Base-by-base conservation (phyloP, 2,329 filamentous ascomycete species). In the Chaetomiaceae sp. region DNA sequence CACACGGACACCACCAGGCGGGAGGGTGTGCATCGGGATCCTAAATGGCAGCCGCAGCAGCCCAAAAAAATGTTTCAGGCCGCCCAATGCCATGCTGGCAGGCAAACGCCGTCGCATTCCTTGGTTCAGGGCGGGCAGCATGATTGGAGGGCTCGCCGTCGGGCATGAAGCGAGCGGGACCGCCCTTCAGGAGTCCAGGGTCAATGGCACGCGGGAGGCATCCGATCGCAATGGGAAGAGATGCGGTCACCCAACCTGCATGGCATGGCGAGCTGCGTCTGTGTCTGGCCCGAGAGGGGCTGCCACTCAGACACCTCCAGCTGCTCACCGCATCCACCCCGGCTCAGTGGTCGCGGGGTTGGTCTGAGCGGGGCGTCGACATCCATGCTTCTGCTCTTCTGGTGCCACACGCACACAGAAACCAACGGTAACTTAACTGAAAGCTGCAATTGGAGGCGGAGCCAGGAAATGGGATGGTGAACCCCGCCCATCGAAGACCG, bases 91-190 rank as follows among this genome's bases (percentile, higher is more conserved):
- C 37, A 38, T 33, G 31, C 33, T 47, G 47, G 43, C 51, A 57
- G n/a, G 37, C 47, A 25, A 50, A 40, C 34, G 35, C 33, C 19
- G 35, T 19, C 19, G 49, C 47, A 45, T 46, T n/a, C n/a, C n/a
- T n/a, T n/a, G n/a, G n/a, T n/a, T 14, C 44, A 50, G 48, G 51
- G 48, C 50, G n/a, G 44, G 14, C 12, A 13, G 39, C 43, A 19
- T 55, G 50, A 57, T 55, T 57, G 55, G 55, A 33, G 43, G 27
- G 5, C 23, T 34, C 21, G 16, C 34, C 40, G 37, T 56, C 51
- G 56, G 56, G 56, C 54, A 54, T 53, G 51, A 50, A 53, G 53
- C 50, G 43, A 20, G 25, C 25, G 6, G n/a, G n/a, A n/a, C n/a
- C n/a, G n/a, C n/a, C n/a, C n/a, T n/a, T n/a, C n/a, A n/a, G n/a